Conservation (phyloP, 1,139 yeast genomes). For the Suzukiozyma palmioleophila region DNA sequence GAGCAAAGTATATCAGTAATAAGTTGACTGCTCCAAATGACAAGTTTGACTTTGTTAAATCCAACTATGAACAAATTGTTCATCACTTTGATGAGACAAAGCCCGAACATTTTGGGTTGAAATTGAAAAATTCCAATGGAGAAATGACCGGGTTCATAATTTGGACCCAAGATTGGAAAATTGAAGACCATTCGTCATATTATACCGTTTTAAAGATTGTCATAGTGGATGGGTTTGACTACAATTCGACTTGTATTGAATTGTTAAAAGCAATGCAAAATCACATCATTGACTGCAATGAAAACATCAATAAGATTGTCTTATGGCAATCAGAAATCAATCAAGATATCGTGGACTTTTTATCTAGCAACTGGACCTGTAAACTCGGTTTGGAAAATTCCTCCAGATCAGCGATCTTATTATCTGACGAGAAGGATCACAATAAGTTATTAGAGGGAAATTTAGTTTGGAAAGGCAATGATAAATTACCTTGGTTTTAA, state of each 20-base stretch:
- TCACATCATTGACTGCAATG: constrained; percentile 9
- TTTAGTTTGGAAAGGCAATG: constrained; percentile 42
- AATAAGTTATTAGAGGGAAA: constrained; percentile 19
- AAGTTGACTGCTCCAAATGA: constrained; percentile 20
- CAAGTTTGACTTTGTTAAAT: constrained; percentile 19
- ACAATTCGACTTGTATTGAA: constrained; percentile 14
- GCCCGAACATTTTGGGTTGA: constrained; percentile 31
- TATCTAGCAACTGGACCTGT: constrained; percentile 13
- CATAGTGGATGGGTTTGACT: constrained; percentile 18
- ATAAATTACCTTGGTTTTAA: constrained; percentile 44
- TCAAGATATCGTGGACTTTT: constrained; percentile 10
- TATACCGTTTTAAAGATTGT: constrained; percentile 28
- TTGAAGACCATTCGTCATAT: constrained; percentile 13
- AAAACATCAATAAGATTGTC: constrained; percentile 17
- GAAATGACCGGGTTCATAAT: constrained; percentile 26
- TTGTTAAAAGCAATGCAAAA: constrained; percentile 23
- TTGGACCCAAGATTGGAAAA: constrained; percentile 41
- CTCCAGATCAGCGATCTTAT: constrained; percentile 35
- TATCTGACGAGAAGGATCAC: constrained; percentile 23
- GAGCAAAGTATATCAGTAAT: constrained; percentile 35
- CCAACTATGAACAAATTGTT: constrained; percentile 22
- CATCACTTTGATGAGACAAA: constrained; percentile 18
- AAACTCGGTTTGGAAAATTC: constrained; percentile 26
- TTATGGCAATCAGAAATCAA: constrained; percentile 37
- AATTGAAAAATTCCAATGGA: constrained; percentile 14